Conservation (phyloP, 169 alveolate species). For the Plasmodium vinckei region DNA sequence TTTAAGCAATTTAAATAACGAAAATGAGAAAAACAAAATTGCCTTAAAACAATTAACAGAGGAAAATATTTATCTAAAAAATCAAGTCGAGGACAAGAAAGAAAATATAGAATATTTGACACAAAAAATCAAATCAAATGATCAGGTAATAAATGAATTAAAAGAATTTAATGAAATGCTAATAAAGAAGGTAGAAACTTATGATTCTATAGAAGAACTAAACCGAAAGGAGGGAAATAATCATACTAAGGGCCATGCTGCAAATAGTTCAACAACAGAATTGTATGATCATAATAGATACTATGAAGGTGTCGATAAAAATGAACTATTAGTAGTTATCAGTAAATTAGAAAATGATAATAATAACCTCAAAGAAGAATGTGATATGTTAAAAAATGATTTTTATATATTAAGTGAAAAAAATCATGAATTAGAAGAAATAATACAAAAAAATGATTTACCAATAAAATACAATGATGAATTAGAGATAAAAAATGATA, state of each 20-base stretch:
- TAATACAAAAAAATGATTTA: constrained; percentile 34
- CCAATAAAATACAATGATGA: constrained; percentile 32
- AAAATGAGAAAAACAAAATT: constrained; percentile 33
- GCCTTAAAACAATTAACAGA: constrained; percentile 31
- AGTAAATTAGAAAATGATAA: constrained; percentile 57
- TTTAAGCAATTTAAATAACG: constrained; percentile 55
- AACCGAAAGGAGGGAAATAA: neutral
- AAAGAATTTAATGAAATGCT: constrained; percentile 60
- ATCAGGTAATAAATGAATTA: constrained; percentile 24
- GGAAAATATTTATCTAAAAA: constrained; percentile 26
- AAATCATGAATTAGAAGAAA: constrained; percentile 49
- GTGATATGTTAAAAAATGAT: constrained; percentile 42
- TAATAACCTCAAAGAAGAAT: constrained; percentile 39
- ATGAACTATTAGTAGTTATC: constrained; percentile 38
- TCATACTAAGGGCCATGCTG: neutral
- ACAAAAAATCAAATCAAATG: constrained; percentile 27
- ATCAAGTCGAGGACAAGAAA: constrained; percentile 27
- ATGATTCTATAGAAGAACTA: neutral
- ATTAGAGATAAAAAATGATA: constrained; percentile 39
- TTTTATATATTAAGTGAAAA: constrained; percentile 40
- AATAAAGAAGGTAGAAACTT: constrained; percentile 14
- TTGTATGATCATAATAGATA: neutral
- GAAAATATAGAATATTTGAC: constrained; percentile 29
- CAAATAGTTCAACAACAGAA: no score
- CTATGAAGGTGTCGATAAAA: constrained; percentile 16